Percentiles rank a stretch among this genome's conserved stretches.
Conservation (phyloP, 108 stramenopile species). For the Skeletonema tropicum region DNA sequence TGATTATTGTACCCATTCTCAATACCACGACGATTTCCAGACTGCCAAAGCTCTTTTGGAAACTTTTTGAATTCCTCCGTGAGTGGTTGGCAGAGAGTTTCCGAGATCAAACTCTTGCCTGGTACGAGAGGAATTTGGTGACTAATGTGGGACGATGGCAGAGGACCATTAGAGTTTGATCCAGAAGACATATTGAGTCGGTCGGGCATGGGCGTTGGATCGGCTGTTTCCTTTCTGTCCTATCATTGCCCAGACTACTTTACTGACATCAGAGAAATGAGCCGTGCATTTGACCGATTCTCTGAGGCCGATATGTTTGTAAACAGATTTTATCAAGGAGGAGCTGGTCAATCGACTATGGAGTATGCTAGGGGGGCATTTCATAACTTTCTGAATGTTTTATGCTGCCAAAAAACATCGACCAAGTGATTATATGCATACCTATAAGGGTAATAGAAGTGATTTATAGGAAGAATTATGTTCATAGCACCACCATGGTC, state of each 20-base stretch:
- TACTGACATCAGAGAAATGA: constrained; percentile 74
- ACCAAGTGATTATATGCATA: too few relatives aligned
- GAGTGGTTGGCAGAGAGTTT: constrained; percentile 28
- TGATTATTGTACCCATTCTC: constrained; percentile 41
- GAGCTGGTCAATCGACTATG: constrained; percentile 49
- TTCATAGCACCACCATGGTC: too few relatives aligned
- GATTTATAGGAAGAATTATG: too few relatives aligned
- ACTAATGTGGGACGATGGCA: constrained; percentile 37
- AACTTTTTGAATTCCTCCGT: constrained; percentile 42
- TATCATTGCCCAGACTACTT: constrained; percentile 87
- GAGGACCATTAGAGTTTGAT: constrained; percentile 72
- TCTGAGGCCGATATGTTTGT: constrained; percentile 72
- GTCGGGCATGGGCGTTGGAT: constrained; percentile 68
- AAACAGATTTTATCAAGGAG: constrained; percentile 39
- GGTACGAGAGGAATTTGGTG: constrained; percentile 35
- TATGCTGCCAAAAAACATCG: too few relatives aligned
- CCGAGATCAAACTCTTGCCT: constrained; percentile 26
- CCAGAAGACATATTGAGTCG: constrained; percentile 79
- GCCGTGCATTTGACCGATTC: constrained; percentile 54
- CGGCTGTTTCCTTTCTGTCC: constrained; percentile 75
- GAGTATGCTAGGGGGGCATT: too few relatives aligned
- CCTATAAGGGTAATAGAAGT: too few relatives aligned
- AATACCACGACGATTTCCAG: constrained; percentile 22
- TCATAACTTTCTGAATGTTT: too few relatives aligned
- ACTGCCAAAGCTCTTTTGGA: constrained; percentile 35